Evolutionary conservation across 202 grass and related monocot genomes (phyloP).

Genomic region (Zoysia matrella): DNA sequence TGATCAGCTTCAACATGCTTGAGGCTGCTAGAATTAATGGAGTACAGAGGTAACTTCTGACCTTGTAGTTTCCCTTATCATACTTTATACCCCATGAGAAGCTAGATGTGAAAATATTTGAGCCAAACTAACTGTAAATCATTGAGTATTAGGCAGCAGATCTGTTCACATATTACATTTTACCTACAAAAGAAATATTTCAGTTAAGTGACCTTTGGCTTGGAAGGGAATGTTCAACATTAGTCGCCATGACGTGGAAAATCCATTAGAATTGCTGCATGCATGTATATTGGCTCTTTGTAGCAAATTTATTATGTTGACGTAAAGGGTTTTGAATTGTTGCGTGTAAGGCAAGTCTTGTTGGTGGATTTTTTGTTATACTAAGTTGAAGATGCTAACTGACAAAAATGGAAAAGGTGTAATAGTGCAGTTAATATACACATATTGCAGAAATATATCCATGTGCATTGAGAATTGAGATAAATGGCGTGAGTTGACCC

Average conservation of each 20-base stretch:
- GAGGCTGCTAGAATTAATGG: constrained; percentile 79
- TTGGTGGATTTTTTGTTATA: background rate
- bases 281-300: background rate
- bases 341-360: background rate
- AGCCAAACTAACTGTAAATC: too few species aligned
- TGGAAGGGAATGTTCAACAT: background rate
- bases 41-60: constrained; percentile 70
- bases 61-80: background rate
- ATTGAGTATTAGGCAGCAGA: too few species aligned
- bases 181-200: background rate
- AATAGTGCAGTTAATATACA: background rate
- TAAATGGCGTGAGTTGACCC: background rate
- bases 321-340: background rate
- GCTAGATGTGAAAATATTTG: too few species aligned
- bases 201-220: background rate
- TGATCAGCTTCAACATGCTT: constrained; percentile 97
- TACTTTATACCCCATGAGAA: too few species aligned
- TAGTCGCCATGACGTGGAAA: constrained; percentile 15
- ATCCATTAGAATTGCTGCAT: background rate
- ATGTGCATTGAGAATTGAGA: background rate
- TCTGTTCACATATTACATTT: background rate
- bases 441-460: background rate
- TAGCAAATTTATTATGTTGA: background rate
- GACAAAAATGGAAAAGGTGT: background rate
- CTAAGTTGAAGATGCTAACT: constrained; percentile 2